These are phyloP conservation scores for Cunninghamia lanceolata DNA, from an alignment of 75 land plant genomes.

Conservation along the genomic window DNA sequence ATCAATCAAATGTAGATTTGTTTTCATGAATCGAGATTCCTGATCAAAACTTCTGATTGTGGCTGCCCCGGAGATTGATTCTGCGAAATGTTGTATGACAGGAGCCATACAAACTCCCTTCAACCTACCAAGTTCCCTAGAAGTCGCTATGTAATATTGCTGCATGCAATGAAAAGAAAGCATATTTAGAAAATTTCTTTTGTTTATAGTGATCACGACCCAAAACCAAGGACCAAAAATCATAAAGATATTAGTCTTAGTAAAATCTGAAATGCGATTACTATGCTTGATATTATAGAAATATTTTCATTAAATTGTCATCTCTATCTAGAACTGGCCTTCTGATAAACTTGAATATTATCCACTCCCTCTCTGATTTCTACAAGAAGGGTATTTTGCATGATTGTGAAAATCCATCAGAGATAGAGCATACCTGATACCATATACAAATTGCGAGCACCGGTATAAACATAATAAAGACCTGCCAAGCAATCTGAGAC, in stretches of 20 bases:
- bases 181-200: not conserved
- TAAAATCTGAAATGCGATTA: not conserved
- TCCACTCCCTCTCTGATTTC: not conserved
- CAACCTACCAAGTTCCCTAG: constrained; percentile 62
- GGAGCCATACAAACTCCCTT: constrained; percentile 60
- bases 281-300: not conserved
- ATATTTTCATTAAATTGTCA: too few species aligned
- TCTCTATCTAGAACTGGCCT: not conserved
- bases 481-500: constrained; percentile 33
- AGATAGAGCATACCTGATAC: not conserved
- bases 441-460: not conserved
- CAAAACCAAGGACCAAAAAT: too few species aligned
- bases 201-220: not conserved
- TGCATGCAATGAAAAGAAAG: constrained; percentile 15
- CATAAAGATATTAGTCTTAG: too few species aligned
- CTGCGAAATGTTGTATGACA: constrained; percentile 68
- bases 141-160: constrained; percentile 68
- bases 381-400: not conserved
- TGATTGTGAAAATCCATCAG: not conserved
- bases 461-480: constrained; percentile 27
- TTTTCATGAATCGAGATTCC: constrained; percentile 13
- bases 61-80: constrained; percentile 60
- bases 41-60: constrained; percentile 74
- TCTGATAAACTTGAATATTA: too few species aligned
- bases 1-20: constrained; percentile 46